A percentile compares a stretch with the other conserved stretches of the same genome.
These are phyloP conservation scores for Myxozyma vanderwaltii DNA, from an alignment of 805 yeast genomes.

Conservation along the genomic window DNA sequence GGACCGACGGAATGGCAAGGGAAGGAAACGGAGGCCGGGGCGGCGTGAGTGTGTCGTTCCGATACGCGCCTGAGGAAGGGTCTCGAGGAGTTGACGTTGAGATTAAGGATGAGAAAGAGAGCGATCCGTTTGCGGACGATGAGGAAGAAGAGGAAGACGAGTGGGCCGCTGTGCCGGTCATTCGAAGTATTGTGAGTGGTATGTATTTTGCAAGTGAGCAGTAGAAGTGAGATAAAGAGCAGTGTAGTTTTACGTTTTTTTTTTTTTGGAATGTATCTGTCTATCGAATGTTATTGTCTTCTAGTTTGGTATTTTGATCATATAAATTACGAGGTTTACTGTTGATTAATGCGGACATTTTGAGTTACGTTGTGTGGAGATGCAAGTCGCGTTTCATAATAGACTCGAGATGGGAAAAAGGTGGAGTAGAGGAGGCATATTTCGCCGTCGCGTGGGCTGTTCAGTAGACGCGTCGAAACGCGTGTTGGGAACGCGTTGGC, in stretches of 20 bases:
- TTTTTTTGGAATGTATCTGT: no score
- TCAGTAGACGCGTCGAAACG: no score
- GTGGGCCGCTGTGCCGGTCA: slow-evolving; percentile 26
- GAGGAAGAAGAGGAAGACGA: slow-evolving; percentile 10
- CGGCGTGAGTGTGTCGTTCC: slow-evolving; percentile 63
- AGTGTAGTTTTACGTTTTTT: no score
- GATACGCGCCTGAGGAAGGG: slow-evolving; percentile 23
- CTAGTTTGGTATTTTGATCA: not conserved
- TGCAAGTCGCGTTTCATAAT: no score
- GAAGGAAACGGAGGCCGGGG: slow-evolving; percentile 58
- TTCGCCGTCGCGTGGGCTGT: no score
- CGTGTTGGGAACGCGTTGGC: no score
- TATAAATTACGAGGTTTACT: not conserved
- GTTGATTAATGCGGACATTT: no score
- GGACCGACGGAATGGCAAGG: slow-evolving; percentile 69
- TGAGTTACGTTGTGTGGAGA: no score
- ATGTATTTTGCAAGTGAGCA: slow-evolving; percentile 27
- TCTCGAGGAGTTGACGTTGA: slow-evolving; percentile 15
- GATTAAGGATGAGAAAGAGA: slow-evolving; percentile 18
- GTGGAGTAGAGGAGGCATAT: no score
- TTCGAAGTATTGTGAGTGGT: slow-evolving; percentile 31
- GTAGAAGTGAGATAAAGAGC: no score
- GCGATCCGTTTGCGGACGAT: slow-evolving; percentile 37
- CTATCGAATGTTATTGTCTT: no score
- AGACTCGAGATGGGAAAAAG: no score